Evolutionary conservation across 2,329 filamentous ascomycete genomes (phyloP), one percentile per base, ranked within the genome.

Genomic region (Exophiala sp.): DNA sequence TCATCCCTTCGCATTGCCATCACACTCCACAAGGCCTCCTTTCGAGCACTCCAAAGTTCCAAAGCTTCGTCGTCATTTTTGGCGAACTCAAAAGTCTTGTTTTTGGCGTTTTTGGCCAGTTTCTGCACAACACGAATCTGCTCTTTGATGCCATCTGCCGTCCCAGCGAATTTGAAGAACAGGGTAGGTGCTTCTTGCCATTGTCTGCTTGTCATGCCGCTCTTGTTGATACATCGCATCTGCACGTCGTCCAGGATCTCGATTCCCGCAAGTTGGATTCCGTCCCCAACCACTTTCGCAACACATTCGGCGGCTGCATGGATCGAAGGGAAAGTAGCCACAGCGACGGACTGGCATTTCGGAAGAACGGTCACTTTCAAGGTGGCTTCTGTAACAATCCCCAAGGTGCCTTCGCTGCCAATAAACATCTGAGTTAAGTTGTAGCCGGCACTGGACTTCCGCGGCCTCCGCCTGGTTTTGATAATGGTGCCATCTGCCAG

Each of bases 201-300:
- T 30, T 70, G 71, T 19, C 73, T 64, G 35, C 64, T 66, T 2
- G 72, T 75, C 7, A 66, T 64, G 29, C 70, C 63, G 52, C 70
- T 72, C 39, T 68, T 67, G 58, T 84, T 84, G 66, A 84, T 83
- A 65, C 78, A 82, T 56, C 73, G 70, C 81, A 96, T 96, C 72
- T 95, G 89, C 50, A 89, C 84, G 64, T 95, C 89, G 69, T 96
- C 90, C 22, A 96, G 74, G 50, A 96, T 85, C 70, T 96, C 90
- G 37, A 96, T 82, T n/a, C 90, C 90, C 0, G 90, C 89, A 35
- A 96, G 83, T 23, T 86, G 87, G 9, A 95, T 79, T 21, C 88
- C 89, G 46, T 85, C 79, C 38, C 80, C 81, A 3, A 96, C 89
- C 9, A 95, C 88, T 47, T 78, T 78, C 58, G 83, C 81, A 1